These are phyloP conservation scores for Cryptococcus neoformans DNA, from an alignment of 1,284 basidiomycete genomes.

Conservation along the genomic window DNA sequence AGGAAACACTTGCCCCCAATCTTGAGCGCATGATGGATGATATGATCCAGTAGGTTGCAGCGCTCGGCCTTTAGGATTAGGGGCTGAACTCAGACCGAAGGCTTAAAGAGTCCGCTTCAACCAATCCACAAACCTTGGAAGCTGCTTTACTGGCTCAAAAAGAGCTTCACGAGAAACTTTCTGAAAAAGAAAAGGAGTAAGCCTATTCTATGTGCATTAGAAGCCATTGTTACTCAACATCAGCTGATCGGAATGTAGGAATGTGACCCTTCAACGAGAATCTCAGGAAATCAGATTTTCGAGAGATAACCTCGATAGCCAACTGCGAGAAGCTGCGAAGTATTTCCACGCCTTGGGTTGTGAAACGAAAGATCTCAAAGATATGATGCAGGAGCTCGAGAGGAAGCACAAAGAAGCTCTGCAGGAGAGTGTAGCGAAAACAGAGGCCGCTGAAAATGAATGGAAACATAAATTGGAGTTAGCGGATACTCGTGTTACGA, in stretches of 20 bases:
- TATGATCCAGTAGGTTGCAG: not conserved
- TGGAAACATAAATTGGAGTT: not conserved
- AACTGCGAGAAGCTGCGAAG: not conserved
- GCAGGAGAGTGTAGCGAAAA: not conserved
- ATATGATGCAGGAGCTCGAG: not conserved
- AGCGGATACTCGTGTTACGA: no score
- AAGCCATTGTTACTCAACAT: not conserved
- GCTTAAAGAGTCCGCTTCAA: not conserved
- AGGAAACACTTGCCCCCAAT: not conserved
- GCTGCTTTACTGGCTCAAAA: not conserved
- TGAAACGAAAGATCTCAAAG: conserved; percentile 1
- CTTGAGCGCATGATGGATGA: not conserved
- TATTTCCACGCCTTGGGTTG: conserved; percentile 1
- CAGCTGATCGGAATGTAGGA: no score
- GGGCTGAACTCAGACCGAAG: not conserved
- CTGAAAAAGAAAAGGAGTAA: conserved; percentile 5
- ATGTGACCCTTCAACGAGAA: no score
- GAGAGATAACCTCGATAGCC: conserved; percentile 1
- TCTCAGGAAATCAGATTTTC: no score
- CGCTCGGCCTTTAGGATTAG: not conserved
- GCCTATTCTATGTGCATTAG: not conserved
- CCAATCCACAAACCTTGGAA: not conserved
- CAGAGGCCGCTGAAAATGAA: not conserved
- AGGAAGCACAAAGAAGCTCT: not conserved
- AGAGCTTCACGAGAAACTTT: not conserved